phyloP scores from a whole-genome alignment of 148 eudicot species.

The Salicornia ramosissima region DNA sequence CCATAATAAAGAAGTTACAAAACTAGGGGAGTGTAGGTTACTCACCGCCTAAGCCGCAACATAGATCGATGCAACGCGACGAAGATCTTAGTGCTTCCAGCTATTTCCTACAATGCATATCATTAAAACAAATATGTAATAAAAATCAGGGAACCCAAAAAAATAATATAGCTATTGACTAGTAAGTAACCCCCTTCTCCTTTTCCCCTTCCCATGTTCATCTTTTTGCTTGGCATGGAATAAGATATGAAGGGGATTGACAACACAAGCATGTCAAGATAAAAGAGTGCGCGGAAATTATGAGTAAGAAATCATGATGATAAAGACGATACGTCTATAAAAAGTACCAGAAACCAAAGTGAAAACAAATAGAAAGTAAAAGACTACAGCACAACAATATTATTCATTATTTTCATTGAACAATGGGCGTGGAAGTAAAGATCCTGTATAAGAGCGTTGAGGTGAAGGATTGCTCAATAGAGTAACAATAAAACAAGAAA shows the following conservation, averaged over 20 bases:
- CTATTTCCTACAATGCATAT: conserved; percentile 51
- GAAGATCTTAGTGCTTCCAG: conserved; percentile 80
- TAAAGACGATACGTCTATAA: background rate
- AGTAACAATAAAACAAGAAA: background rate
- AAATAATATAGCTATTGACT: no score
- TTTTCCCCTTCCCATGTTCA: background rate
- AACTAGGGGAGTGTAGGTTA: conserved; percentile 4
- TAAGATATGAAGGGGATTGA: background rate
- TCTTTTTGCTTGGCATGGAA: background rate
- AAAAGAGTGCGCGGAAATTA: background rate
- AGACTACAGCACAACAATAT: no score
- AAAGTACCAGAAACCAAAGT: no score
- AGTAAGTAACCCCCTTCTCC: no score
- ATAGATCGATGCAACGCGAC: conserved; percentile 85
- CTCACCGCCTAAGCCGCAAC: conserved; percentile 83
- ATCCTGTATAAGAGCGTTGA: background rate
- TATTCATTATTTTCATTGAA: no score
- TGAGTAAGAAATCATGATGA: background rate
- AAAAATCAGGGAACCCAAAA: background rate
- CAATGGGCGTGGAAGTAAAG: background rate
- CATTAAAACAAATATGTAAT: no score
- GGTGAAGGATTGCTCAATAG: background rate
- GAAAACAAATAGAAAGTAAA: no score
- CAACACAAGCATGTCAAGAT: background rate
- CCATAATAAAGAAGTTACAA: conserved; percentile 22